Conservation (phyloP, 306 rosid genomes). For the Pyrus bretschneideri region DNA sequence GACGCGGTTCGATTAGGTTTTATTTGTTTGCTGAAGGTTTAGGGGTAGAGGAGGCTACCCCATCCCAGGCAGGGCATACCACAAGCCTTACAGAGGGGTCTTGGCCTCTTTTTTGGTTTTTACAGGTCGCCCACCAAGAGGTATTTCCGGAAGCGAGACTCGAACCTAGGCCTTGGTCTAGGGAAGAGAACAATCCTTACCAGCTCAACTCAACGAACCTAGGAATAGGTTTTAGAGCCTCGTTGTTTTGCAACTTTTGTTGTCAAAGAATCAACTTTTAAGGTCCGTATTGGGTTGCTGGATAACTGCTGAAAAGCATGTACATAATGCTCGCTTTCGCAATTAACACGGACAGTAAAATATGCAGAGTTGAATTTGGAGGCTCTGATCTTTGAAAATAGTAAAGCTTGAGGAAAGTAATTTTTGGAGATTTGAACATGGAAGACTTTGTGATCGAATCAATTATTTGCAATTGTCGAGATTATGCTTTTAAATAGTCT, state of each 20-base stretch:
- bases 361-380: not conserved
- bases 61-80: too few relatives aligned
- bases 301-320: not conserved
- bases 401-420: not conserved
- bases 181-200: too few relatives aligned
- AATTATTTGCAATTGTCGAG: not conserved
- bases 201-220: too few relatives aligned
- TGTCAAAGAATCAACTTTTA: not conserved
- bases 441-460: not conserved
- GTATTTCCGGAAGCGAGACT: too few relatives aligned
- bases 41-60: too few relatives aligned
- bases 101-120: too few relatives aligned
- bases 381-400: not conserved
- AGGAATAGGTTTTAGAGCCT: not conserved
- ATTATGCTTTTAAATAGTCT: not conserved
- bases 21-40: not conserved
- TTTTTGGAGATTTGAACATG: not conserved
- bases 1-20: not conserved
- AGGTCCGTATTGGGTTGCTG: not conserved
- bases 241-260: not conserved
- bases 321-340: not conserved
- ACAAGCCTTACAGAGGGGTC: too few relatives aligned
- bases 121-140: too few relatives aligned
- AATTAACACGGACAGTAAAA: not conserved
- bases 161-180: too few relatives aligned